Base-by-base conservation (phyloP, 129 eudicot genomes). In the Deinandra increscens region DNA sequence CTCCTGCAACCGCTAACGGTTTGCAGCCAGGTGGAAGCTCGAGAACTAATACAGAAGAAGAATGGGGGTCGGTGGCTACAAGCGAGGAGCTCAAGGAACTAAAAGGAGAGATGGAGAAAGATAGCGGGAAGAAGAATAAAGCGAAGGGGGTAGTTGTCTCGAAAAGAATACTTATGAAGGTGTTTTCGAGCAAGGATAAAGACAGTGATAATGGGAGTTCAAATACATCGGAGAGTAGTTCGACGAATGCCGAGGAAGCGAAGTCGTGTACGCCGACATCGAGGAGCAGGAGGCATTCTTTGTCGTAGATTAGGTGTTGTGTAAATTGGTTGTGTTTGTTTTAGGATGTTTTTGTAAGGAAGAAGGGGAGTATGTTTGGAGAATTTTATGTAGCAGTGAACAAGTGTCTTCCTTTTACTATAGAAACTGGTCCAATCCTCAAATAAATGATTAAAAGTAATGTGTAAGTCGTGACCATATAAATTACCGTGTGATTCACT, bases 191-290 rank as follows among this genome's bases (percentile, higher is more conserved):
- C 68, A 87, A 85, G 66, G 96, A 85, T 14, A 75, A 80, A 63
- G 80, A 77, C 2, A 88, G 91, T 45, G 95, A 89, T 78, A 85
- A 79, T 15, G 88, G 92, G 74, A 87, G 97, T 83, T 93, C 98
- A 0, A 95, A 89, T 75, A 87, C 97, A 0, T 92, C 98, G 8
- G 97, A 85, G 49, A 85, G 95, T 69, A 88, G 81, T 41, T 87
- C 97, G 1, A 79, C 91, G 1, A 84, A 70, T 68, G 90, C 79
- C 11, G 96, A 86, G 48, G 95, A 86, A 68, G 69, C 73, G n/a
- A n/a, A n/a, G n/a, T n/a, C n/a, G n/a, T n/a, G n/a, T n/a, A n/a
- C n/a, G 2, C 87, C 90, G 29, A 80, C 97, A 9, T 83, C 91
- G 1, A 81, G 87, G 75, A 91, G 88, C 77, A 77, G 81, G 78